A percentile compares a stretch with the other conserved stretches of the same genome.
Evolutionary conservation across 116 monocot genomes (phyloP).

Genomic region (Zostera marina): DNA sequence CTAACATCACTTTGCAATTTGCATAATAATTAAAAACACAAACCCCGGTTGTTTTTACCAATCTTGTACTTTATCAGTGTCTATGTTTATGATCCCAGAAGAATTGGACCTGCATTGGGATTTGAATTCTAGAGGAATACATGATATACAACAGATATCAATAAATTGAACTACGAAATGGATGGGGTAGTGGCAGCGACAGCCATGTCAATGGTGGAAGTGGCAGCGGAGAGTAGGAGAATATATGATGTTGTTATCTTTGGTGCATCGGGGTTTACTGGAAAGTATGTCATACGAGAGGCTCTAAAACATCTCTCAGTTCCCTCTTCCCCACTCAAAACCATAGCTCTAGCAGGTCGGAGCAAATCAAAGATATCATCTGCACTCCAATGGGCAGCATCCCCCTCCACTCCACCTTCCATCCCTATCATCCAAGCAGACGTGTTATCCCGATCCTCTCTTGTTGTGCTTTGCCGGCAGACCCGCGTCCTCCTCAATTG

Average conservation of each 20-base stretch:
- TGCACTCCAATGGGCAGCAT: conserved; percentile 49
- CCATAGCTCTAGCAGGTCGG: conserved; percentile 78
- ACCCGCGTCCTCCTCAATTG: too few species aligned
- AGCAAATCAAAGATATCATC: conserved; percentile 37
- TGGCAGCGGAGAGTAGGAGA: not conserved
- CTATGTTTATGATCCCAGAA: too few species aligned
- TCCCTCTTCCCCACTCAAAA: conserved; percentile 35
- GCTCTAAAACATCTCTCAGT: conserved; percentile 50
- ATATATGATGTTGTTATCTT: conserved; percentile 60
- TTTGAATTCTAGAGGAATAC: too few species aligned
- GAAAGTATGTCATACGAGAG: conserved; percentile 74
- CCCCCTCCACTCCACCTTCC: conserved; percentile 10
- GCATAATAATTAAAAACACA: too few species aligned
- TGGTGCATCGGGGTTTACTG: conserved; percentile 96
- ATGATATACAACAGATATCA: too few species aligned
- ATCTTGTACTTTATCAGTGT: too few species aligned
- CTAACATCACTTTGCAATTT: too few species aligned
- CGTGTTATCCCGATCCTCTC: too few species aligned
- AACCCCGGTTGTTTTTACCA: too few species aligned
- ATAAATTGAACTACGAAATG: too few species aligned
- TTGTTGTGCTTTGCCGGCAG: too few species aligned
- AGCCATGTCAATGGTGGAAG: not conserved
- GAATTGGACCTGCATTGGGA: too few species aligned
- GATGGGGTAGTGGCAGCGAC: not conserved
- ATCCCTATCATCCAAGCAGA: conserved; percentile 53